Evolutionary conservation across 2,329 filamentous ascomycete species (phyloP).

Genomic region (Fonsecaea multimorphosa): DNA sequence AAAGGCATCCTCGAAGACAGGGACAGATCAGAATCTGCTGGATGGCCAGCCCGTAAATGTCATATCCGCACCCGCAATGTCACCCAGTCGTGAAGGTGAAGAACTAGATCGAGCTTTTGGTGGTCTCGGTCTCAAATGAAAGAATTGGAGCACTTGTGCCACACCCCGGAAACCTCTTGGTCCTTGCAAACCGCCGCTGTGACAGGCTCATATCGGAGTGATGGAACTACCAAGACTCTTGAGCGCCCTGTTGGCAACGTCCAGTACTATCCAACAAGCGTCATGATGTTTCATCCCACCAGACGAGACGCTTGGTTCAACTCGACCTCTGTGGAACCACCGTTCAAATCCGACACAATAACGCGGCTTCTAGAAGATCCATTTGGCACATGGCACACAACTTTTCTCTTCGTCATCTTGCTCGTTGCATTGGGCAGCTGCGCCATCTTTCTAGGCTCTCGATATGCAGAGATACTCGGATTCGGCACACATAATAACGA

Average conservation of each 20-base stretch:
- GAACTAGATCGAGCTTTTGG: slow-evolving; percentile 62
- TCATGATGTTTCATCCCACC: background rate
- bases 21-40: slow-evolving; percentile 42
- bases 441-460: slow-evolving; percentile 25
- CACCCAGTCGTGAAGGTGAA: slow-evolving; percentile 55
- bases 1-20: slow-evolving; percentile 33
- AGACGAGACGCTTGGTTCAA: background rate
- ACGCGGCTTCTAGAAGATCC: slow-evolving; percentile 30
- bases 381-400: slow-evolving; percentile 32
- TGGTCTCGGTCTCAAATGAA: slow-evolving; percentile 53
- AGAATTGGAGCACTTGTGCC: slow-evolving; percentile 11
- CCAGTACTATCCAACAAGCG: background rate
- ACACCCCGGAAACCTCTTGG: slow-evolving; percentile 10
- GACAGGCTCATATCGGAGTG: background rate
- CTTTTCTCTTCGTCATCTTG: slow-evolving; percentile 18
- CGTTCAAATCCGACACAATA: background rate
- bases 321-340: background rate
- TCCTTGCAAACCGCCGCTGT: background rate
- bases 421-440: slow-evolving; percentile 11
- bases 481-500: slow-evolving; percentile 1
- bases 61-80: slow-evolving; percentile 47
- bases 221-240: background rate
- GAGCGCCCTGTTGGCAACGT: background rate
- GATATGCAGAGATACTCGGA: slow-evolving; percentile 26
- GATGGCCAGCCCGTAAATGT: slow-evolving; percentile 45